Base-by-base conservation (phyloP, 371 early-diverging fungal genomes). In the Mucor mucedo region DNA sequence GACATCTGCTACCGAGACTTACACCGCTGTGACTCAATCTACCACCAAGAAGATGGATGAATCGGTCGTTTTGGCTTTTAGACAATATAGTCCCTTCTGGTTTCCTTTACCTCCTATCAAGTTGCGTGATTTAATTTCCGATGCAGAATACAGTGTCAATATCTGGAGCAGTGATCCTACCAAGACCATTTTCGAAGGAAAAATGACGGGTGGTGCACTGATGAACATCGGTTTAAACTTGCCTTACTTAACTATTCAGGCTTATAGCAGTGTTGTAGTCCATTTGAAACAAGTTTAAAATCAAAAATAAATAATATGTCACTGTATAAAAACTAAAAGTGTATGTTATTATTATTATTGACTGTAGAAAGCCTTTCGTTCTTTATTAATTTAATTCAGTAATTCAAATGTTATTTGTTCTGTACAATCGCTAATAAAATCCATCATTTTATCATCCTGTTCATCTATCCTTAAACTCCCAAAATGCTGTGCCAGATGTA, bases 41-140 rank as follows among this genome's bases (percentile, higher is more conserved):
- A 68, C 55, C 0, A 16, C 38, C 0, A 52, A 38, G 10, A 63
- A 65, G 21, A 45, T 47, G 38, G 52, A 63, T 13, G 66, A 70
- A 32, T 58, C 73, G 2, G 77, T 79, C 6, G 68, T 76, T 1
- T 60, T 79, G 9, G 76, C 62, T 7, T 79, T 72, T 58, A 68
- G 79, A 33, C 60, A 64, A 41, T 39, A 45, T 5, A 74, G 71
- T 35, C 69, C 76, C 0, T 79, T 76, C 57, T 72, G 65, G 62
- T n/a, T 59, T 10, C 55, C 75, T 14, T 30, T 79, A n/a, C 58
- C 53, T 8, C 68, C 66, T 33, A 29, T 76, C 13, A 70, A 72
- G 10, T 49, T 76, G 8, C 61, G 69, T 14, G 32, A 66, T n/a
- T 40, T 79, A 33, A 47, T 58, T 13, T 14, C 39, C 2, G 40